These are phyloP conservation scores for Magnolia changhungtana DNA, from an alignment of 164 flowering plant species.

Conservation along the genomic window DNA sequence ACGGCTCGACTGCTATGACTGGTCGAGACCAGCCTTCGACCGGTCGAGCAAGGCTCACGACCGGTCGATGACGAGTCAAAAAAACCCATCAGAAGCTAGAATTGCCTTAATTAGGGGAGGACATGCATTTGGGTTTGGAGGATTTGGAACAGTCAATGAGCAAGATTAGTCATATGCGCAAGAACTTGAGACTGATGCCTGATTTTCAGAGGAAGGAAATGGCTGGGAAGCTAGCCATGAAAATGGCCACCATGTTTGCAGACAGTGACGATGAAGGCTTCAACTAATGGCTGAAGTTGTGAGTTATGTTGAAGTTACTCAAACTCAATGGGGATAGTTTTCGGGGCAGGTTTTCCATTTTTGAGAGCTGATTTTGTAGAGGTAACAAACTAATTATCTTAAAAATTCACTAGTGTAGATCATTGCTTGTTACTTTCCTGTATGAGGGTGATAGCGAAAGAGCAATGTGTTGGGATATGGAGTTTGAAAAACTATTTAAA, in stretches of 20 bases:
- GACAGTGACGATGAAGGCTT: constrained; percentile 49
- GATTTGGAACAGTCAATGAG: constrained; percentile 75
- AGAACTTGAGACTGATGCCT: constrained; percentile 76
- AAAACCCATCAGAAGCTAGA: neutral
- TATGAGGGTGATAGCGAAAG: neutral
- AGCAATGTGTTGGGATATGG: too few relatives aligned
- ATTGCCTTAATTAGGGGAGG: constrained; percentile 27
- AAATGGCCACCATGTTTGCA: constrained; percentile 95
- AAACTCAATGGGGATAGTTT: too few relatives aligned
- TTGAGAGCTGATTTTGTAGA: neutral
- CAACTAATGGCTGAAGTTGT: constrained; percentile 7
- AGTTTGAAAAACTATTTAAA: too few relatives aligned
- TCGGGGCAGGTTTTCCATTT: too few relatives aligned
- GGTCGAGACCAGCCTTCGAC: too few relatives aligned
- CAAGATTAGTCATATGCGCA: constrained; percentile 75
- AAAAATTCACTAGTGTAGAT: neutral
- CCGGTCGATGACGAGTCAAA: too few relatives aligned
- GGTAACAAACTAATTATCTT: too few relatives aligned
- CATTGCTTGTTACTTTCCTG: neutral
- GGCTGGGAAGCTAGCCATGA: constrained; percentile 92
- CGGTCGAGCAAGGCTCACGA: too few relatives aligned
- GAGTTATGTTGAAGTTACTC: neutral
- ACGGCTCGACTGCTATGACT: too few relatives aligned
- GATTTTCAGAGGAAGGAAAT: constrained; percentile 88
- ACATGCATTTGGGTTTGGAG: constrained; percentile 32